Conservation (phyloP, 2,329 filamentous ascomycete species). For the Phialophora verrucosa region DNA sequence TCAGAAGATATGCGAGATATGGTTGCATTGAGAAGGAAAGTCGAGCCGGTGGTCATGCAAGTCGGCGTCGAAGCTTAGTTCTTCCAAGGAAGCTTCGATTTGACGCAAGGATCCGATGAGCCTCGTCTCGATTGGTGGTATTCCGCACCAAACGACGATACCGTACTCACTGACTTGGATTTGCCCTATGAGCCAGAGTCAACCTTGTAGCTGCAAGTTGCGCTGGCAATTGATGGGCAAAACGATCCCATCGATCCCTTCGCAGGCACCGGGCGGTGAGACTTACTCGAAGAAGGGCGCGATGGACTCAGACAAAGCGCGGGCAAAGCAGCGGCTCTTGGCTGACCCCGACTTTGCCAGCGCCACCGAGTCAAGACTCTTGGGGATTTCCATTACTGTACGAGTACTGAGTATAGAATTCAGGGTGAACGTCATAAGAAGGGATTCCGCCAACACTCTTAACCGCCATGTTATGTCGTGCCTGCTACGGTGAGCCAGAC, state of each 20-base stretch:
- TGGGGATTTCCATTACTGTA: neutral
- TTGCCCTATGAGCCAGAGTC: neutral
- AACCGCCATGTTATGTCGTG: neutral
- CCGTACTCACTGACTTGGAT: neutral
- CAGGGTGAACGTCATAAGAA: neutral
- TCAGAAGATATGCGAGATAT: neutral
- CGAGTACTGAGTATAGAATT: too few species aligned
- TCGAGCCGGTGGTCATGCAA: neutral
- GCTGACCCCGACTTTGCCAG: neutral
- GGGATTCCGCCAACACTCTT: neutral
- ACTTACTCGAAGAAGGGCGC: neutral
- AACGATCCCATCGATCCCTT: too few species aligned
- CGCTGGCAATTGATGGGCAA: neutral
- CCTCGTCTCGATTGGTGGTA: too few species aligned
- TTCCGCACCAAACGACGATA: too few species aligned
- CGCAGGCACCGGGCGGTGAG: too few species aligned
- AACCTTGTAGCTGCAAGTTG: neutral
- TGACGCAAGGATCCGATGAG: conserved; percentile 3
- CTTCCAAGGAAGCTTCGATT: conserved; percentile 16
- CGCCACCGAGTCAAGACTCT: neutral
- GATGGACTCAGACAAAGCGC: neutral
- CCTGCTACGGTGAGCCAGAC: neutral
- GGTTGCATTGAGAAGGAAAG: conserved; percentile 9
- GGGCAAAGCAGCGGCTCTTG: neutral
- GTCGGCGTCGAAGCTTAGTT: neutral